Percentiles rank a stretch among this genome's conserved stretches.
Evolutionary conservation across 1,284 basidiomycete genomes (phyloP).

Genomic region (Malassezia restricta): DNA sequence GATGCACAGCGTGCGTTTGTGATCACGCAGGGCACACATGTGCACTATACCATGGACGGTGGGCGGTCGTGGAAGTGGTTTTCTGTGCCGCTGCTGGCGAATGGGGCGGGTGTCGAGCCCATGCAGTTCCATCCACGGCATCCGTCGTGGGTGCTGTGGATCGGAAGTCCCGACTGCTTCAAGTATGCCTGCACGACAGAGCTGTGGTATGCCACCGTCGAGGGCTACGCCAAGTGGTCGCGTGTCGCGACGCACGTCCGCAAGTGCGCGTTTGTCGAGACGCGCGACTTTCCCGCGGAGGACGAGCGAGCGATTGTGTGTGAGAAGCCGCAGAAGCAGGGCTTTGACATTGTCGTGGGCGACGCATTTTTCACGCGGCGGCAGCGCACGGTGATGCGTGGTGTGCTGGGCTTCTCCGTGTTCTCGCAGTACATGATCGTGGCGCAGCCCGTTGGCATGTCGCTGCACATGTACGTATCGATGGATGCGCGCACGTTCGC

Average conservation of each 20-base stretch:
- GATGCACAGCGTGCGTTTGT: slow-evolving; percentile 73
- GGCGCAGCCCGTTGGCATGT: slow-evolving; percentile 53
- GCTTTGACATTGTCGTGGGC: slow-evolving; percentile 66
- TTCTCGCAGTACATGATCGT: slow-evolving; percentile 92
- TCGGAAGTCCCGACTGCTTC: slow-evolving; percentile 61
- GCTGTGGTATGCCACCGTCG: slow-evolving; percentile 28
- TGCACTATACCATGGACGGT: slow-evolving; percentile 67
- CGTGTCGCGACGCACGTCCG: slow-evolving; percentile 72
- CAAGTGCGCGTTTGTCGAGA: slow-evolving; percentile 82
- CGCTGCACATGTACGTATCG: slow-evolving; percentile 64
- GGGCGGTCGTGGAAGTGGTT: slow-evolving; percentile 62
- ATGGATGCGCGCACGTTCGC: slow-evolving; percentile 76
- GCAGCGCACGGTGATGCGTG: slow-evolving; percentile 62
- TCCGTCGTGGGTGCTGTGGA: slow-evolving; percentile 80
- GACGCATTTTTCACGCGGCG: slow-evolving; percentile 61
- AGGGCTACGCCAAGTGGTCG: slow-evolving; percentile 64
- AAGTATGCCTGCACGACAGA: slow-evolving; percentile 32
- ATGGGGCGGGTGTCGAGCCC: slow-evolving; percentile 62
- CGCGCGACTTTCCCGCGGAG: slow-evolving; percentile 59
- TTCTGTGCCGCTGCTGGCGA: slow-evolving; percentile 60
- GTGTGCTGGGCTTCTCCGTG: slow-evolving; percentile 85
- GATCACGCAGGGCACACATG: slow-evolving; percentile 58
- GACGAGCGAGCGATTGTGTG: slow-evolving; percentile 81
- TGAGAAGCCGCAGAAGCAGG: slow-evolving; percentile 67
- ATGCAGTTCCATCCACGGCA: slow-evolving; percentile 74